These are phyloP conservation scores for Terfezia claveryi DNA, from an alignment of 495 filamentous ascomycete species.

Conservation along the genomic window DNA sequence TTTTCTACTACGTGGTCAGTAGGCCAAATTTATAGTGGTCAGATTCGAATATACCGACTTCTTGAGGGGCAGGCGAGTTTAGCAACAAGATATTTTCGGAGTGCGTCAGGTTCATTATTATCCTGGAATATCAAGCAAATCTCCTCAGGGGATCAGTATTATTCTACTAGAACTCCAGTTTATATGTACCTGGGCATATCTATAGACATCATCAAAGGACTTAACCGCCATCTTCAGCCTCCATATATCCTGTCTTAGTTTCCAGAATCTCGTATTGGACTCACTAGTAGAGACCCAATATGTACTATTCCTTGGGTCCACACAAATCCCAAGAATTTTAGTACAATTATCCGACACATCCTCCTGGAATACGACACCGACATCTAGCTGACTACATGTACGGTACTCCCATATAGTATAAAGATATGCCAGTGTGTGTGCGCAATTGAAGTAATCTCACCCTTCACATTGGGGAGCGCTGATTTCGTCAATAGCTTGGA, in stretches of 20 bases:
- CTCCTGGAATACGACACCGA: slow-evolving; percentile 67
- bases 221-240: slow-evolving; percentile 66
- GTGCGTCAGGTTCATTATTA: slow-evolving; percentile 66
- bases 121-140: slow-evolving; percentile 83
- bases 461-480: slow-evolving; percentile 44
- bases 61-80: slow-evolving; percentile 65
- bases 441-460: slow-evolving; percentile 51
- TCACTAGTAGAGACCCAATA: slow-evolving; percentile 84
- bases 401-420: slow-evolving; percentile 54
- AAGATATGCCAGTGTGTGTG: slow-evolving; percentile 86
- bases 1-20: slow-evolving; percentile 21
- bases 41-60: slow-evolving; percentile 29
- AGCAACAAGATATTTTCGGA: slow-evolving; percentile 71
- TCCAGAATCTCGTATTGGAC: slow-evolving; percentile 80
- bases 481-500: slow-evolving; percentile 54
- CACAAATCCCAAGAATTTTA: slow-evolving; percentile 52
- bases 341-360: slow-evolving; percentile 62
- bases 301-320: slow-evolving; percentile 79
- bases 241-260: slow-evolving; percentile 80
- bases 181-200: slow-evolving; percentile 39
- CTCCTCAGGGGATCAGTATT: slow-evolving; percentile 34
- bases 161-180: not conserved
- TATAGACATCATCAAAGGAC: slow-evolving; percentile 67
- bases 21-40: not conserved
- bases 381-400: slow-evolving; percentile 68